These are phyloP conservation scores for Metroxylon sagu DNA, from an alignment of 176 grass and related monocot species.

Conservation along the genomic window DNA sequence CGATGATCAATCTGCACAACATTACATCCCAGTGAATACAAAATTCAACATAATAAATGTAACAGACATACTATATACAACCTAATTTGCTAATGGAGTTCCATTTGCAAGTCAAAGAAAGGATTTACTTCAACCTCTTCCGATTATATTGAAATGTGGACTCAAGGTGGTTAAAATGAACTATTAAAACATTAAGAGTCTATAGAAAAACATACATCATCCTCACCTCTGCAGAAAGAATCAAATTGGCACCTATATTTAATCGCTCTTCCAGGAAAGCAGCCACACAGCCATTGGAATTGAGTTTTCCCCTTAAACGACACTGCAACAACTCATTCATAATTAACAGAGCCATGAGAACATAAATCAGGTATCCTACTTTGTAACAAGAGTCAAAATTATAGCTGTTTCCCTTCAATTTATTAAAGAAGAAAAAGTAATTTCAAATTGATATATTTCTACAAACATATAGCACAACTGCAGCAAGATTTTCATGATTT, in stretches of 20 bases:
- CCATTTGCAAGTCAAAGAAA: background rate
- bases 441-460: too few relatives aligned
- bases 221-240: conserved; percentile 77
- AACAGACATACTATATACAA: too few relatives aligned
- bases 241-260: conserved; percentile 22
- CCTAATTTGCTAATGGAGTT: background rate
- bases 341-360: too few relatives aligned
- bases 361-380: too few relatives aligned
- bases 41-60: too few relatives aligned
- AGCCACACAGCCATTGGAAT: conserved; percentile 54
- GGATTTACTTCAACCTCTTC: background rate
- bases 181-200: too few relatives aligned
- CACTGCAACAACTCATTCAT: conserved; percentile 27
- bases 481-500: too few relatives aligned
- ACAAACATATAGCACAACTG: too few relatives aligned
- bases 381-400: too few relatives aligned
- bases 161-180: background rate
- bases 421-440: too few relatives aligned
- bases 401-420: too few relatives aligned
- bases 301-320: conserved; percentile 56
- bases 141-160: background rate
- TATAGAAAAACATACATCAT: background rate
- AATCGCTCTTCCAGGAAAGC: conserved; percentile 60
- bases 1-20: conserved; percentile 63
- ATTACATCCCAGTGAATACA: background rate